Evolutionary conservation across 140 eudicot genomes (phyloP).

Genomic region (Flaveria floridana): DNA sequence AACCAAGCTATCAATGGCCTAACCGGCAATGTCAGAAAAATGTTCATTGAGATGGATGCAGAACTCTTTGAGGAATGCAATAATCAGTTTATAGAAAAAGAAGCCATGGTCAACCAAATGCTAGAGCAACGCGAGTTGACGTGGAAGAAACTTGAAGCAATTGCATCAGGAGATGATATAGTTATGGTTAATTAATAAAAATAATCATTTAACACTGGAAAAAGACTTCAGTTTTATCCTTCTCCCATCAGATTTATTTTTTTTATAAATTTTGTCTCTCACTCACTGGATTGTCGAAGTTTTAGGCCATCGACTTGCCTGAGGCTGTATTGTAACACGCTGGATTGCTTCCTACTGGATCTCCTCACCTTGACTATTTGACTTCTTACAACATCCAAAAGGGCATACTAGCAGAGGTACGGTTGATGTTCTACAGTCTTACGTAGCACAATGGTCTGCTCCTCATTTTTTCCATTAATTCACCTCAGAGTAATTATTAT

Average conservation of each 20-base stretch:
- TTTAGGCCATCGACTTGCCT: neutral
- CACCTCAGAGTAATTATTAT: neutral
- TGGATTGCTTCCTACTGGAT: neutral
- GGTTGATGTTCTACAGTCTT: conserved; percentile 11
- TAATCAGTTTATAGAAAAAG: conserved; percentile 42
- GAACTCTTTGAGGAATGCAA: conserved; percentile 76
- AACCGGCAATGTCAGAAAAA: conserved; percentile 65
- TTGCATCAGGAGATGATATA: conserved; percentile 48
- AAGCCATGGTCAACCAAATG: conserved; percentile 42
- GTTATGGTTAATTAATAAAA: conserved; percentile 37
- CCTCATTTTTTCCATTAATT: neutral
- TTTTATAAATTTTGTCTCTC: neutral
- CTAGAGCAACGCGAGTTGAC: conserved; percentile 50
- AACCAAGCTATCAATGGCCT: conserved; percentile 71
- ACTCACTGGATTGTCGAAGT: neutral
- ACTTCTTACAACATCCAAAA: conserved; percentile 1
- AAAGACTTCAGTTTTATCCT: conserved; percentile 25
- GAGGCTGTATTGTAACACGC: conserved; percentile 1
- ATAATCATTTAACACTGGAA: neutral
- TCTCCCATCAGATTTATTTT: conserved; percentile 17
- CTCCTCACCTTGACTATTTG: neutral
- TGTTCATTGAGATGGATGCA: conserved; percentile 80
- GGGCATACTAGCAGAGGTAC: conserved; percentile 5
- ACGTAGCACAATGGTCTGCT: neutral
- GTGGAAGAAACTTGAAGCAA: conserved; percentile 76